Conservation (phyloP, 441 rosid genomes). For the Hypseocharis bilobata region DNA sequence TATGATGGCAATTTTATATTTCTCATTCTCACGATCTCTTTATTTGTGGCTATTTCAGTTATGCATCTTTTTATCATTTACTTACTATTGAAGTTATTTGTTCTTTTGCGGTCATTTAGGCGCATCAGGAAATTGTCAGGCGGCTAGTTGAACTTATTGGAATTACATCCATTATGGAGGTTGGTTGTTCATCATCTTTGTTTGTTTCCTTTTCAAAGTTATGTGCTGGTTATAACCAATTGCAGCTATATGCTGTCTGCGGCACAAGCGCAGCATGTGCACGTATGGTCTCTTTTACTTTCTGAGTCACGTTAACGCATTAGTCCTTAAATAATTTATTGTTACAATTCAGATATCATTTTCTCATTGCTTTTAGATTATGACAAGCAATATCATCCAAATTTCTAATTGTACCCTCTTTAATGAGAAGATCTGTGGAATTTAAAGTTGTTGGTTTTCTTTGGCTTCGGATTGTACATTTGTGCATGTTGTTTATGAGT, state of each 20-base stretch:
- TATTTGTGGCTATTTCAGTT: neutral
- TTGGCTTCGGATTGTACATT: neutral
- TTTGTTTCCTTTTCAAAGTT: conserved; percentile 9
- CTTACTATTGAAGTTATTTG: conserved; percentile 9
- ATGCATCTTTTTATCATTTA: neutral
- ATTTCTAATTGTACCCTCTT: neutral
- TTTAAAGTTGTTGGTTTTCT: neutral
- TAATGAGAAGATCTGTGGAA: neutral
- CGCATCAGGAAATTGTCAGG: conserved; percentile 57
- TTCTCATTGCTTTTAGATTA: neutral
- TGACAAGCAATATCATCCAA: neutral
- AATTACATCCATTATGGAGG: conserved; percentile 93
- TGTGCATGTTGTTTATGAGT: neutral
- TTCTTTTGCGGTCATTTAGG: conserved; percentile 38
- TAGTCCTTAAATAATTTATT: neutral
- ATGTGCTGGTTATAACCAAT: conserved; percentile 1
- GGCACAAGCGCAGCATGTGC: neutral
- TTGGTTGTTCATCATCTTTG: conserved; percentile 31
- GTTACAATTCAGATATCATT: neutral
- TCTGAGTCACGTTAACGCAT: neutral
- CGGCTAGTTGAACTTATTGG: conserved; percentile 80
- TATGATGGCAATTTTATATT: neutral
- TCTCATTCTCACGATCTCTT: too few relatives aligned
- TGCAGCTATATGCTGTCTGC: conserved; percentile 5
- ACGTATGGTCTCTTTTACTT: neutral